Conservation (phyloP, 2,329 filamentous ascomycete genomes). For the Ciborinia camelliae region DNA sequence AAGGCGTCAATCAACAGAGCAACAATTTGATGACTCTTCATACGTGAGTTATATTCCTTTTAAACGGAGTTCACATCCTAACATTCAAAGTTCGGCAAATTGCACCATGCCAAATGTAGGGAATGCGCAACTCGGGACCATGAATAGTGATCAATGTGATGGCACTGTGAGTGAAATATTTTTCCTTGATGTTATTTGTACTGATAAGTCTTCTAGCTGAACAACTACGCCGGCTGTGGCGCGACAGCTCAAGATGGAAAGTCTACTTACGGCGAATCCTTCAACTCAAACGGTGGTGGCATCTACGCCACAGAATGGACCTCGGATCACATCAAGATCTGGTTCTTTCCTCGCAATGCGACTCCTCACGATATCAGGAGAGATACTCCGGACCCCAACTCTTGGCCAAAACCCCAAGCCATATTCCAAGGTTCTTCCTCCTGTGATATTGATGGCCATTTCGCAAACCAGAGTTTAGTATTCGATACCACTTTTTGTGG, state of each 20-base stretch:
- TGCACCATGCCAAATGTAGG: conserved; percentile 6
- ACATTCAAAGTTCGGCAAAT: conserved; percentile 5
- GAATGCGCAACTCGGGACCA: conserved; percentile 2
- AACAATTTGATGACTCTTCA: conserved; percentile 14
- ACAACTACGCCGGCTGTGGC: conserved; percentile 16
- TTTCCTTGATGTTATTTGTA: neutral
- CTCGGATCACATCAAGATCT: conserved; percentile 61
- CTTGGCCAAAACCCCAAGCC: conserved; percentile 66
- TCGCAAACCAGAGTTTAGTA: conserved; percentile 70
- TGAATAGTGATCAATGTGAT: conserved; percentile 12
- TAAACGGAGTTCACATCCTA: neutral
- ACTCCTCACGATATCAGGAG: conserved; percentile 66
- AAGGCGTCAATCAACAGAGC: conserved; percentile 7
- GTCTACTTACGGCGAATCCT: conserved; percentile 54
- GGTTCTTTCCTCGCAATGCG: conserved; percentile 56
- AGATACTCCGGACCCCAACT: conserved; percentile 57
- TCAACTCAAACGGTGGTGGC: conserved; percentile 64
- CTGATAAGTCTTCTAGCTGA: neutral
- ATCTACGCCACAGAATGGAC: conserved; percentile 71
- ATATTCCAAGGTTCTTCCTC: conserved; percentile 47
- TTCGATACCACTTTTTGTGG: conserved; percentile 86
- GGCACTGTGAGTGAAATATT: neutral
- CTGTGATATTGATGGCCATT: conserved; percentile 69
- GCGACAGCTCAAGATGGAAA: conserved; percentile 24
- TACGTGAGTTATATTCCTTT: neutral